Conservation (phyloP, 1,284 basidiomycete genomes). For the Psilocybe mexicana region DNA sequence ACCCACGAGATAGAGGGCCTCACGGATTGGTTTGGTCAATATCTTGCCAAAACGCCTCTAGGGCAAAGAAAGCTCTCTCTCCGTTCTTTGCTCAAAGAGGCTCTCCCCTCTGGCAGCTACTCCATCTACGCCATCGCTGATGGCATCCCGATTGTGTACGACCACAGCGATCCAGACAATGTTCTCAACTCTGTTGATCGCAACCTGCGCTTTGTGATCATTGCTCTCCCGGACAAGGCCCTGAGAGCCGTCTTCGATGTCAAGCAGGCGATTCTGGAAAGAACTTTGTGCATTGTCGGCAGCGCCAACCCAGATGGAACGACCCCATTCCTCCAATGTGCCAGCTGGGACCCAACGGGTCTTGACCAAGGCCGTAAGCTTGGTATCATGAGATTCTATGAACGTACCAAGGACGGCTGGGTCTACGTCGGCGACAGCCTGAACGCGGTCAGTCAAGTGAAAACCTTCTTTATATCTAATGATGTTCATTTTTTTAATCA, state of each 20-base stretch:
- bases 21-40: constrained; percentile 6
- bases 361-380: neutral
- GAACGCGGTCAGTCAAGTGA: neutral
- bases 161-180: neutral
- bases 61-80: neutral
- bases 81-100: neutral
- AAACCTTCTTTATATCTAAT: neutral
- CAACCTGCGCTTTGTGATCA: neutral
- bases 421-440: constrained; percentile 2
- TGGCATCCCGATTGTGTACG: constrained; percentile 2
- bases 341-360: constrained; percentile 1
- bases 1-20: neutral
- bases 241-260: neutral
- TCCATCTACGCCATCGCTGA: neutral
- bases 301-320: neutral
- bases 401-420: neutral
- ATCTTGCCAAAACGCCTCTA: neutral
- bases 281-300: constrained; percentile 2
- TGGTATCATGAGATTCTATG: constrained; percentile 4
- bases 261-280: neutral
- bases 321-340: neutral
- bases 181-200: constrained; percentile 3
- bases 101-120: neutral
- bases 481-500: neutral
- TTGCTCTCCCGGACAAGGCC: constrained; percentile 1